Evolutionary conservation across 164 flowering plant species (phyloP), one percentile per base, ranked within the genome.

Genomic region (Tetracentron sinense): DNA sequence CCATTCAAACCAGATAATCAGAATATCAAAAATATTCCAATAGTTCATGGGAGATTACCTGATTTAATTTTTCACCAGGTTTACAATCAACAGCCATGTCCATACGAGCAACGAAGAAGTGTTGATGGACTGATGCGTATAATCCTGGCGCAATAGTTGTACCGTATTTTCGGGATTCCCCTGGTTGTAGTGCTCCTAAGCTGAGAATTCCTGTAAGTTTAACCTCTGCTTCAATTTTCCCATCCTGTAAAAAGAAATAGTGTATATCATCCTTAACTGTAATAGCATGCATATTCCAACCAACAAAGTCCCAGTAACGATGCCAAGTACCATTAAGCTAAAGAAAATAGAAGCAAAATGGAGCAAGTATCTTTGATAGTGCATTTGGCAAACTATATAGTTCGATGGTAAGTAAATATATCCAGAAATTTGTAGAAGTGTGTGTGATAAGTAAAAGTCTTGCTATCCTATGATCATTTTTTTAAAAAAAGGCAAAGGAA

Each of bases 121-220:
- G 97, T 57, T 90, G 95, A 79, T 90, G 97, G 48, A 88, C 95
- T 15, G 95, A 95, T 60, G 97, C 97, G 77, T 90, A 90, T n/a
- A 90, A 60, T 33, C 97, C 92, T 11, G 95, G 95, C 28, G 97
- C 92, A 54, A 90, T 90, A 28, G 83, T 85, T 44, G 95, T 90
- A n/a, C 97, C 95, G 74, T 90, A 90, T 70, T 88, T 90, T 71
- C 97, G 82, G 63, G 51, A 59, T 71, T 90, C 95, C 25, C 97
- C 95, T 56, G 86, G 95, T 38, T 77, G 85, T 70, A 88, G 63
- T 48, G 97, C 97, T 65, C 95, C 95, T 73, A 90, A 75, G 76
- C 97, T 90, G 44, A 90, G 87, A 72, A 90, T 81, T 60, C 97
- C 95, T 2, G 95, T 90, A 29, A 90, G 87, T 69, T 88, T 90